Percentiles rank a stretch among this genome's conserved stretches.
These are phyloP conservation scores for Rhizopus delemar DNA, from an alignment of 371 early-diverging fungal species.

Conservation along the genomic window DNA sequence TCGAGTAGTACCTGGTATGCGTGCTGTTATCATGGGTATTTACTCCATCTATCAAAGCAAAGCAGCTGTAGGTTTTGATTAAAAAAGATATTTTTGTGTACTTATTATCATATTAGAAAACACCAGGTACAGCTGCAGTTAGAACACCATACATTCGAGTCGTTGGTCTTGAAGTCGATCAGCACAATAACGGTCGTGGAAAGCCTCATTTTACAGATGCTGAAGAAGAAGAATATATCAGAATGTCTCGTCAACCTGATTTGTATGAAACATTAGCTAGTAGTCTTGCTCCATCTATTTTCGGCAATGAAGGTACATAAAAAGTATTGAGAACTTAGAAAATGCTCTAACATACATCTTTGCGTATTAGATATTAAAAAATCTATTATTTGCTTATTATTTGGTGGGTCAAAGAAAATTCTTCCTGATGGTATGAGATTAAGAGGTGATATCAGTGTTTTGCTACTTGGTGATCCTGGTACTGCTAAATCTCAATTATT, in stretches of 20 bases:
- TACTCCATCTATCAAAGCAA: conserved; percentile 88
- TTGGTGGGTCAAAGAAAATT: conserved; percentile 97
- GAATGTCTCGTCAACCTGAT: conserved; percentile 84
- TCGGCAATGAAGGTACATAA: conserved; percentile 75
- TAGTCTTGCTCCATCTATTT: conserved; percentile 97
- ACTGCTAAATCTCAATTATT: conserved; percentile 99
- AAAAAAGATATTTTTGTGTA: not conserved
- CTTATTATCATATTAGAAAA: conserved; percentile 31
- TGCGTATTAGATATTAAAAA: conserved; percentile 89
- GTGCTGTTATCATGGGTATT: conserved; percentile 95
- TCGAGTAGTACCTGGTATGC: conserved; percentile 93
- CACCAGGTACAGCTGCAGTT: conserved; percentile 80
- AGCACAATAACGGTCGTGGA: conserved; percentile 70
- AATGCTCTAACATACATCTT: not conserved
- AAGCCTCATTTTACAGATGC: conserved; percentile 81
- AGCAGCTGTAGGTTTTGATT: conserved; percentile 35
- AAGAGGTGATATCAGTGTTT: conserved; percentile 99
- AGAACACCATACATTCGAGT: conserved; percentile 93
- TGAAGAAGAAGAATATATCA: conserved; percentile 90
- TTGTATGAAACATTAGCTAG: conserved; percentile 87
- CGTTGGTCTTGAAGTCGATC: conserved; percentile 86
- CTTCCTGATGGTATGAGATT: conserved; percentile 96
- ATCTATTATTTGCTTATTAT: conserved; percentile 95
- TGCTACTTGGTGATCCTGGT: conserved; percentile 99
- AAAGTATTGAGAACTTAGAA: not conserved